Percentiles rank a stretch among this genome's conserved stretches.
Conservation (phyloP, 805 yeast species). For the Candida suzukii region DNA sequence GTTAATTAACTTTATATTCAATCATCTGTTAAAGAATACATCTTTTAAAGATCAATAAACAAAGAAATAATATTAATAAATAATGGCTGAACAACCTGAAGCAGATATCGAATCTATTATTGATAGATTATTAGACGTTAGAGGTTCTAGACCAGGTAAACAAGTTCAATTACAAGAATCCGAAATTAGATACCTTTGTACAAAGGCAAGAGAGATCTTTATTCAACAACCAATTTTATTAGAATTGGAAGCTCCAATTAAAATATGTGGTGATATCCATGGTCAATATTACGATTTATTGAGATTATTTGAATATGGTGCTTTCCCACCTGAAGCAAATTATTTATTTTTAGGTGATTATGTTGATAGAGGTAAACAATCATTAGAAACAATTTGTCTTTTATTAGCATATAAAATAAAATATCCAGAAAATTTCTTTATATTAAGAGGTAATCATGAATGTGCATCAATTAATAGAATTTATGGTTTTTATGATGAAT, state of each 20-base stretch:
- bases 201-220: conserved; percentile 96
- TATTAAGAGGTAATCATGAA: conserved; percentile 96
- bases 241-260: conserved; percentile 96
- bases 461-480: conserved; percentile 97
- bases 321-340: conserved; percentile 98
- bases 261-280: conserved; percentile 96
- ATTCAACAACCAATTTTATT: conserved; percentile 94
- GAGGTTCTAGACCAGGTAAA: conserved; percentile 98
- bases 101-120: conserved; percentile 96
- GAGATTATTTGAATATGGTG: conserved; percentile 95
- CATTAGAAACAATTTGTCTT: conserved; percentile 90
- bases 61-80: too few species aligned
- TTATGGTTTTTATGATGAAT: conserved; percentile 97
- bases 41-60: too few species aligned
- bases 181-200: conserved; percentile 92
- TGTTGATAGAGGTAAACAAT: conserved; percentile 98
- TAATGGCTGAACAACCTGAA: conserved; percentile 40
- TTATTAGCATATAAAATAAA: conserved; percentile 93
- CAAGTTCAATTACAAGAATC: conserved; percentile 90
- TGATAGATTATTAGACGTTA: conserved; percentile 92
- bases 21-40: too few species aligned
- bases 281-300: conserved; percentile 96
- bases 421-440: conserved; percentile 96
- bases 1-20: too few species aligned
- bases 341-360: conserved; percentile 94